Percentiles rank a stretch among this genome's conserved stretches.
Evolutionary conservation across 1,284 basidiomycete species (phyloP).

Genomic region (Cryptococcus amylolentus): DNA sequence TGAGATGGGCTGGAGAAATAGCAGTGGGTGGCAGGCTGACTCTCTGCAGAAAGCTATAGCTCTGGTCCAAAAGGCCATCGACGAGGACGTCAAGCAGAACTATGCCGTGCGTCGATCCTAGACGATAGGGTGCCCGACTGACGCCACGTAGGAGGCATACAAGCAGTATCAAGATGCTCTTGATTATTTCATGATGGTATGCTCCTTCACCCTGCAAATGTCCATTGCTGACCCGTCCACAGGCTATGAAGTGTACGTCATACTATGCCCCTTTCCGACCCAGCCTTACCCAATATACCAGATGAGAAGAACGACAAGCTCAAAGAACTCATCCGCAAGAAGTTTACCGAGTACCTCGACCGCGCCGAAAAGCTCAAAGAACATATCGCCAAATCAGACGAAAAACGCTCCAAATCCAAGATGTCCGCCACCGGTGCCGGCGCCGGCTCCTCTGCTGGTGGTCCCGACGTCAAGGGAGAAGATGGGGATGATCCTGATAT

Average conservation of each 20-base stretch:
- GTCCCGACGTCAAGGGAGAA: constrained; percentile 58
- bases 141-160: constrained; percentile 67
- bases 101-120: constrained; percentile 55
- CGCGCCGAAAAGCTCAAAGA: constrained; percentile 91
- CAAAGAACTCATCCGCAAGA: constrained; percentile 78
- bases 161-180: constrained; percentile 91
- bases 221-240: background rate
- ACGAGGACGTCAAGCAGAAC: constrained; percentile 90
- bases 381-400: constrained; percentile 63
- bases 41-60: constrained; percentile 78
- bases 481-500: constrained; percentile 85
- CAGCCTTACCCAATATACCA: constrained; percentile 43
- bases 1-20: constrained; percentile 31
- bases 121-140: constrained; percentile 2
- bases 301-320: constrained; percentile 97
- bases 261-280: background rate
- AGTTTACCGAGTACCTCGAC: constrained; percentile 88
- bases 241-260: constrained; percentile 61
- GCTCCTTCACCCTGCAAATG: constrained; percentile 1
- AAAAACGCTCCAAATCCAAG: constrained; percentile 71
- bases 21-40: constrained; percentile 4
- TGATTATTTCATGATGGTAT: constrained; percentile 94
- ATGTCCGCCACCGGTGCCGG: constrained; percentile 66
- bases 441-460: constrained; percentile 60
- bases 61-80: constrained; percentile 91